phyloP scores from a whole-genome alignment of 2,329 filamentous ascomycete species.

The Epichloe aotearoae region DNA sequence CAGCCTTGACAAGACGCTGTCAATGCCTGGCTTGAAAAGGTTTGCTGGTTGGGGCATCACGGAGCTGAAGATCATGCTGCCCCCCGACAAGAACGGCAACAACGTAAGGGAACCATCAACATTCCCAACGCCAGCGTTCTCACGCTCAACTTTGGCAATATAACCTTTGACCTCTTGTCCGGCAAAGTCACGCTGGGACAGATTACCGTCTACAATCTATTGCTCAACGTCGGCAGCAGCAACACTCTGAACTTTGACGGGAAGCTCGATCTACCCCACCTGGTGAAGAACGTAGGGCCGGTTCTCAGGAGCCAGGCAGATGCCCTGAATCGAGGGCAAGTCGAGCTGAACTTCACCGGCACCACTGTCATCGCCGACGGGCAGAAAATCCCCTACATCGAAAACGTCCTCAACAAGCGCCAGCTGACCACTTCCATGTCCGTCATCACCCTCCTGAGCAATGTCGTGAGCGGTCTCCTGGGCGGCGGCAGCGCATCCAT shows the following conservation, averaged over 20 bases:
- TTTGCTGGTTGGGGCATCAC: slow-evolving; percentile 25
- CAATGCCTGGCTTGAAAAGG: slow-evolving; percentile 25
- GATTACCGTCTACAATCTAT: slow-evolving; percentile 24
- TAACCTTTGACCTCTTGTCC: slow-evolving; percentile 30
- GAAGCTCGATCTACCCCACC: slow-evolving; percentile 25
- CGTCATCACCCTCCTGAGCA: slow-evolving; percentile 24
- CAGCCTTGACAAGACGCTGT: slow-evolving; percentile 27
- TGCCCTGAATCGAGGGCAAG: slow-evolving; percentile 24
- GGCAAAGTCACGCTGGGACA: slow-evolving; percentile 27
- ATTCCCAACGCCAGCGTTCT: slow-evolving; percentile 32
- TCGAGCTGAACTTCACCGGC: slow-evolving; percentile 27
- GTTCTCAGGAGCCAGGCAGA: slow-evolving; percentile 25
- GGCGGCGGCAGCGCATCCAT: slow-evolving; percentile 17
- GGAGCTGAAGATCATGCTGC: slow-evolving; percentile 26
- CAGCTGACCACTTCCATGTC: slow-evolving; percentile 22
- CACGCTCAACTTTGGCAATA: slow-evolving; percentile 30
- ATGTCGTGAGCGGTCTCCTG: slow-evolving; percentile 24
- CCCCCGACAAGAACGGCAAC: slow-evolving; percentile 24
- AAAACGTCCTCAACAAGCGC: slow-evolving; percentile 28
- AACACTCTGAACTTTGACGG: slow-evolving; percentile 28
- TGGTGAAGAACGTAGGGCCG: slow-evolving; percentile 27
- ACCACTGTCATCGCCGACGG: slow-evolving; percentile 29
- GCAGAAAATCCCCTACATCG: slow-evolving; percentile 29
- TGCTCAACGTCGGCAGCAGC: slow-evolving; percentile 30
- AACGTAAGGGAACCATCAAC: slow-evolving; percentile 29